Base-by-base conservation (phyloP, 768 basidiomycete species). In the Mrakia hoshinonis region DNA sequence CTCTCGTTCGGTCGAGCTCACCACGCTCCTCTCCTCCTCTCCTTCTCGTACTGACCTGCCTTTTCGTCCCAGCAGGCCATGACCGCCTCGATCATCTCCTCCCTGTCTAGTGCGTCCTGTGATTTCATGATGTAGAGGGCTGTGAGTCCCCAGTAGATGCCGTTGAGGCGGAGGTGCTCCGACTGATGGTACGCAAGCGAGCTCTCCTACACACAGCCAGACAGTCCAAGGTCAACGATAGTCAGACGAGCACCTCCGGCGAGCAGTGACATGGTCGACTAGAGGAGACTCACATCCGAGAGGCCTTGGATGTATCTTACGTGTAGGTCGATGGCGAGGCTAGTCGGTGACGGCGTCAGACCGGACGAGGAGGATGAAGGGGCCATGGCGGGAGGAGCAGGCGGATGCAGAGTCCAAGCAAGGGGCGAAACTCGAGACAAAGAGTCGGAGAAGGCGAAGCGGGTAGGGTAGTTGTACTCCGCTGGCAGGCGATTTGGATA, bases 51-150 rank as follows among this genome's bases (percentile, higher is more conserved):
- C 83, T 73, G 31, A 85, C 93, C 94, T 81, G 86, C 85, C 80
- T 91, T 86, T 13, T 93, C 88, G 76, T 95, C 89, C 92, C 93
- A 98, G 79, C 96, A 99, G 75, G 87, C 88, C 87, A 93, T 85
- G 65, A 97, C 92, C 78, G 90, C 98, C 2, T 84, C 83, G 38
- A 98, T 85, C 84, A 90, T 90, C 74, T 91, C 92, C 31, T 91
- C 86, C 49, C 87, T 81, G 75, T 89, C 85, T 65, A 99, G 81
- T 0, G 91, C 91, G 62, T 93, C 89, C 68, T 85, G 82, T 55
- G 84, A 85, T 0, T 84, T 85, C 87, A 98, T 89, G 58, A 92
- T 82, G 47, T 84, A 89, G 3, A 95, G 81, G 0, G 96, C 92
- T 0, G 89, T 92, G 49, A 93, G 82, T 10, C 92, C 96, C 96